Evolutionary conservation across 2,329 filamentous ascomycete genomes (phyloP), one percentile per base, ranked within the genome.

Genomic region (Cercospora sp.): DNA sequence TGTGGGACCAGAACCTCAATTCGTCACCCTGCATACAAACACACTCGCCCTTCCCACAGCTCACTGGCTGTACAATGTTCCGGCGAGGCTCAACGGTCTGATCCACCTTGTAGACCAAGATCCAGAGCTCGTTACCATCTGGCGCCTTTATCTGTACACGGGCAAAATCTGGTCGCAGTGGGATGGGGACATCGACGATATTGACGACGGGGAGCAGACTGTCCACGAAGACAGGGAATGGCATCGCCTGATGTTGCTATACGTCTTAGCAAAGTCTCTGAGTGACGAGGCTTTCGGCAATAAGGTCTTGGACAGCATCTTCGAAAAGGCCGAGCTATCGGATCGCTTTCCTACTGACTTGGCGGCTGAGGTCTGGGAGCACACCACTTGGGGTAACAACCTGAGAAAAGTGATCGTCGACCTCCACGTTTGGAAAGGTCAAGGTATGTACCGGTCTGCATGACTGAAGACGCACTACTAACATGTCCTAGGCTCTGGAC

Each of bases 221-320:
- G n/a, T 48, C 4, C 68, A 68, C 6, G 61, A 51, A 2, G 72
- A 74, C 26, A 39, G 51, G 6, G 74, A 75, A 48, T 74, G 70
- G 74, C 51, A 58, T 5, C 60, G 62, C 2, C 67, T 77, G 0
- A 67, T 67, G 2, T 60, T 68, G 3, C 58, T 70, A n/a, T 77
- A 76, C 66, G 30, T 74, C 12, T 64, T 79, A 0, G 76, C 72
- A 5, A 66, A 69, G 3, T 64, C 70, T 30, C 18, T 77, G 1
- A 55, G 65, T 6, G 76, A 78, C 45, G 68, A 72, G 26, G 60
- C 55, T 3, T 77, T 76, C 67, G 71, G 67, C 23, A 77, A 78
- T 51, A 67, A 66, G 2, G 65, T 74, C 2, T 58, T 77, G 23
- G 67, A 73, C 13, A 69, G 67, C 1, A 33, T 76, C 5, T 63